Conservation (phyloP, 345 rosid genomes). For the Salix purpurea region DNA sequence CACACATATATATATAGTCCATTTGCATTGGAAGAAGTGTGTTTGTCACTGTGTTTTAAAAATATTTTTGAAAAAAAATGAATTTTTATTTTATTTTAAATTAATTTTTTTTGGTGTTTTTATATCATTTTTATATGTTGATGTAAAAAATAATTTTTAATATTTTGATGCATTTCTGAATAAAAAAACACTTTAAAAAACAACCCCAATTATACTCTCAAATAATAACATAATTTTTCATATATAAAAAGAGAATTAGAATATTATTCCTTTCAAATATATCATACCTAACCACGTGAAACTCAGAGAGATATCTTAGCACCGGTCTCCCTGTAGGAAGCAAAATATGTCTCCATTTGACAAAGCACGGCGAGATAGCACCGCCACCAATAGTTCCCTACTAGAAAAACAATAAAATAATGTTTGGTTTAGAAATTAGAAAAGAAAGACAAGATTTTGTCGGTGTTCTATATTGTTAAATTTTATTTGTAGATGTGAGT, state of each 20-base stretch:
- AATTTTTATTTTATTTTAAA: too few relatives aligned
- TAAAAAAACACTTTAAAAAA: too few relatives aligned
- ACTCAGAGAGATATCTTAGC: neutral
- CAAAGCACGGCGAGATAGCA: neutral
- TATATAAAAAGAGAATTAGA: neutral
- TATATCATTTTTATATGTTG: too few relatives aligned
- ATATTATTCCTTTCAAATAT: neutral
- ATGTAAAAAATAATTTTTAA: too few relatives aligned
- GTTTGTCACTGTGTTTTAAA: too few relatives aligned
- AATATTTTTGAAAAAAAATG: too few relatives aligned
- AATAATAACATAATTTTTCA: neutral
- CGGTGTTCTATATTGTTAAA: too few relatives aligned
- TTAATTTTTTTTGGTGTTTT: too few relatives aligned
- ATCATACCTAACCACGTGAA: neutral
- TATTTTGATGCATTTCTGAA: too few relatives aligned
- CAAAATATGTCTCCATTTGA: constrained; percentile 10
- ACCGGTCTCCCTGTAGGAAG: constrained; percentile 6
- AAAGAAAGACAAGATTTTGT: too few relatives aligned
- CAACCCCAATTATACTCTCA: too few relatives aligned
- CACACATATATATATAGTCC: neutral
- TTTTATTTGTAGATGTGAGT: too few relatives aligned
- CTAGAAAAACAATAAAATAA: neutral
- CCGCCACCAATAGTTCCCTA: neutral
- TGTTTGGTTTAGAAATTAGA: neutral
- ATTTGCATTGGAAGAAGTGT: neutral